Evolutionary conservation across 345 rosid species (phyloP).

Genomic region (Rhodamnia argentea): DNA sequence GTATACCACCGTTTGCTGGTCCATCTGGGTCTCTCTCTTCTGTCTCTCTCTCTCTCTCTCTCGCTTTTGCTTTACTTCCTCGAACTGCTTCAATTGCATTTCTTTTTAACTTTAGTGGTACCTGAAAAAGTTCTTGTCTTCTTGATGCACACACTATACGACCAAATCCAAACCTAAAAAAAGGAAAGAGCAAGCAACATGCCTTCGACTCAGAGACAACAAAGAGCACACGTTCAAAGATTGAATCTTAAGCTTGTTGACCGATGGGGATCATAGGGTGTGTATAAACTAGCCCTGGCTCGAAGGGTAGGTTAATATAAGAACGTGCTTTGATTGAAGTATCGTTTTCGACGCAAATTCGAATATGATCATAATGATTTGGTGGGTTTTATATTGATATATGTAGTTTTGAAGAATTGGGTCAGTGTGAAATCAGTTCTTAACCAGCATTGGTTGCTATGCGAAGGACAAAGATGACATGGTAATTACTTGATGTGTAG

Average conservation of each 20-base stretch:
- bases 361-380: not conserved
- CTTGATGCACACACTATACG: not conserved
- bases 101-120: not conserved
- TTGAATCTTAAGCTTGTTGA: not conserved
- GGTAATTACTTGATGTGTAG: not conserved
- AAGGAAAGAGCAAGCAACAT: not conserved
- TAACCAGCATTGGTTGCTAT: not conserved
- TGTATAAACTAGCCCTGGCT: not conserved
- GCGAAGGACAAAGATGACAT: not conserved
- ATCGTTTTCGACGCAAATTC: not conserved
- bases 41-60: not conserved
- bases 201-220: not conserved
- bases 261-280: not conserved
- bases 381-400: not conserved
- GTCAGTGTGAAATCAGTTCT: not conserved
- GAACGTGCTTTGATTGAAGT: not conserved
- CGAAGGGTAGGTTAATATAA: not conserved
- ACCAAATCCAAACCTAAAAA: not conserved
- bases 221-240: not conserved
- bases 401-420: not conserved
- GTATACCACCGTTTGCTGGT: not conserved
- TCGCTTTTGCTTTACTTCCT: not conserved
- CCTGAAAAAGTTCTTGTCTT: not conserved
- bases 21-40: not conserved
- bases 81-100: not conserved